phyloP scores from a whole-genome alignment of 2,329 filamentous ascomycete genomes.

The Elsinoe necatrix region DNA sequence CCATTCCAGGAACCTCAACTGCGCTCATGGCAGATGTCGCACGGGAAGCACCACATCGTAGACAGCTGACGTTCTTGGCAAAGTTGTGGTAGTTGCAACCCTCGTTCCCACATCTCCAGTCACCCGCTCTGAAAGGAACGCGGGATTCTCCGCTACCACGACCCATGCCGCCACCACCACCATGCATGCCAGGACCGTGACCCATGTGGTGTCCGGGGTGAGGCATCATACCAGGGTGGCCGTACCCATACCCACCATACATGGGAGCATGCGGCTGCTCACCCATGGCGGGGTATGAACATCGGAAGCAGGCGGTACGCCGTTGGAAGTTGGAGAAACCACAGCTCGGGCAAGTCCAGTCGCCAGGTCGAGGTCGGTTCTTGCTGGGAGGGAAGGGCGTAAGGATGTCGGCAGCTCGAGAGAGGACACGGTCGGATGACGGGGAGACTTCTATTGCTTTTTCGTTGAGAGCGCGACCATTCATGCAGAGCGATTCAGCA shows the following conservation, averaged over 20 bases:
- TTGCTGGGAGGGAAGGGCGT: conserved; percentile 98
- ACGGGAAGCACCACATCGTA: conserved; percentile 90
- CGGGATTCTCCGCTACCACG: conserved; percentile 59
- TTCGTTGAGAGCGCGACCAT: conserved; percentile 92
- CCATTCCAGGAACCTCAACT: conserved; percentile 71
- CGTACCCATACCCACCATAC: conserved; percentile 47
- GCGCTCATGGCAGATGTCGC: conserved; percentile 90
- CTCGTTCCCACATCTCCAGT: conserved; percentile 98
- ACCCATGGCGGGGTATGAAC: conserved; percentile 93
- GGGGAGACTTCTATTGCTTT: conserved; percentile 98
- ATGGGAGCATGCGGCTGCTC: conserved; percentile 66
- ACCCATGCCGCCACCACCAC: conserved; percentile 43
- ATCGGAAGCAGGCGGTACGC: conserved; percentile 96
- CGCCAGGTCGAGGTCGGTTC: conserved; percentile 91
- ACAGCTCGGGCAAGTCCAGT: conserved; percentile 98
- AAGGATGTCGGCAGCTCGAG: conserved; percentile 89
- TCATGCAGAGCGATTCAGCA: conserved; percentile 97
- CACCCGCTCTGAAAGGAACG: conserved; percentile 94
- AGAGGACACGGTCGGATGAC: conserved; percentile 90
- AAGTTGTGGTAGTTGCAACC: conserved; percentile 99
- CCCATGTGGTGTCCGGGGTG: conserved; percentile 36
- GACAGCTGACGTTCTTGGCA: conserved; percentile 96
- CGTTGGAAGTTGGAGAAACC: conserved; percentile 99
- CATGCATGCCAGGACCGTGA: conserved; percentile 55
- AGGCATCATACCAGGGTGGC: conserved; percentile 70